These are phyloP conservation scores for Trapa bicornis DNA, from an alignment of 345 rosid genomes.

Conservation along the genomic window DNA sequence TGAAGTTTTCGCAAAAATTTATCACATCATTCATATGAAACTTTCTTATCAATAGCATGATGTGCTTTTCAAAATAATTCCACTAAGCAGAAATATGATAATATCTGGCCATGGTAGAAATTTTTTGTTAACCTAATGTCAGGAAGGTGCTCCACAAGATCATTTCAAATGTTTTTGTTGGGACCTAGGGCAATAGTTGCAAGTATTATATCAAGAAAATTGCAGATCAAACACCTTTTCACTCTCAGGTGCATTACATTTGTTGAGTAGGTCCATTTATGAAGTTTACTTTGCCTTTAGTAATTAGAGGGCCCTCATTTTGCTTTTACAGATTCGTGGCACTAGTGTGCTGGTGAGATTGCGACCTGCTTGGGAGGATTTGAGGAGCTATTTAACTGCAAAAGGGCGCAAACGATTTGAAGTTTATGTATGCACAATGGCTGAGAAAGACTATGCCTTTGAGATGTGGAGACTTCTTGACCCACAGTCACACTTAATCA, in stretches of 20 bases:
- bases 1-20: background rate
- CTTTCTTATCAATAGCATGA: conserved; percentile 5
- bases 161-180: background rate
- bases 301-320: conserved; percentile 1
- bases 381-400: conserved; percentile 85
- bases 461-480: conserved; percentile 99
- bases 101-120: background rate
- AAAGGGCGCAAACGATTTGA: conserved; percentile 92
- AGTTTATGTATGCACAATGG: conserved; percentile 99
- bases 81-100: background rate
- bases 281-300: background rate
- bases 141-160: background rate
- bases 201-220: background rate
- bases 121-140: background rate
- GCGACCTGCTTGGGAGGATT: conserved; percentile 97
- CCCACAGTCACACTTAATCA: conserved; percentile 70
- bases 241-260: background rate
- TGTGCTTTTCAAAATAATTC: background rate
- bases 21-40: background rate
- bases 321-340: conserved; percentile 63
- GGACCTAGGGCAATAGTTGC: background rate
- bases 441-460: conserved; percentile 97
- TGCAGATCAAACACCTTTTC: background rate
- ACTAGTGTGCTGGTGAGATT: conserved; percentile 98
- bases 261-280: background rate